Evolutionary conservation across 192 early-diverging fungal genomes (phyloP).

Genomic region (Entomortierella lignicola): DNA sequence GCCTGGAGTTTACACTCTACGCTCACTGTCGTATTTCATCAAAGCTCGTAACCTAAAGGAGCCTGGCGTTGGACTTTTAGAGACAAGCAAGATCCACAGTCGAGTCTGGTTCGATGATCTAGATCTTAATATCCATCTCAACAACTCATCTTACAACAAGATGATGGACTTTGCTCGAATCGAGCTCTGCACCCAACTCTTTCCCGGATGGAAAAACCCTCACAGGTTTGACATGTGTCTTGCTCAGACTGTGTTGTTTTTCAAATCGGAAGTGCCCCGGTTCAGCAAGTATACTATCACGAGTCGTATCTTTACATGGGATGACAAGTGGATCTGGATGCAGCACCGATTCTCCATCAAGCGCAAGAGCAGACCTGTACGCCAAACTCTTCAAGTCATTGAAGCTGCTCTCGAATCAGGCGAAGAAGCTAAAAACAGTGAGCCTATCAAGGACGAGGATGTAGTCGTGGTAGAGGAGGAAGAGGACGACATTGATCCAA

Average conservation of each 20-base stretch:
- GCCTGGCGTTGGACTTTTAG: conserved; percentile 50
- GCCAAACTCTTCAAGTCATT: conserved; percentile 14
- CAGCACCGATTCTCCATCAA: conserved; percentile 57
- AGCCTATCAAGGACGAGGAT: conserved; percentile 26
- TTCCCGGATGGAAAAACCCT: conserved; percentile 37
- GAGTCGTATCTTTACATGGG: conserved; percentile 62
- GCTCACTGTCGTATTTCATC: conserved; percentile 48
- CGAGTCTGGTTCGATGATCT: conserved; percentile 63
- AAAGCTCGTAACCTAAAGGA: conserved; percentile 20
- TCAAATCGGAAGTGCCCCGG: conserved; percentile 61
- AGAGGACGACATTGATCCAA: conserved; percentile 51
- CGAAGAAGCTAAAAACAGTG: neutral
- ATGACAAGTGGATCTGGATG: conserved; percentile 64
- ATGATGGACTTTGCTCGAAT: conserved; percentile 63
- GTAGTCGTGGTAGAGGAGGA: conserved; percentile 47
- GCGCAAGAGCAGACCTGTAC: conserved; percentile 15
- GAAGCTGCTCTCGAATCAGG: neutral
- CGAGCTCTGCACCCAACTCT: conserved; percentile 38
- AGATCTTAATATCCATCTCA: conserved; percentile 64
- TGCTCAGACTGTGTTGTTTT: conserved; percentile 55
- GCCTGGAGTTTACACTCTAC: conserved; percentile 59
- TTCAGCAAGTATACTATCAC: conserved; percentile 60
- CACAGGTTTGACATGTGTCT: conserved; percentile 49
- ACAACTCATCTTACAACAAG: conserved; percentile 65
- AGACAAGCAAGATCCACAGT: conserved; percentile 45